phyloP scores from a whole-genome alignment of 1,284 basidiomycete genomes.

The Exobasidium rhododendri region DNA sequence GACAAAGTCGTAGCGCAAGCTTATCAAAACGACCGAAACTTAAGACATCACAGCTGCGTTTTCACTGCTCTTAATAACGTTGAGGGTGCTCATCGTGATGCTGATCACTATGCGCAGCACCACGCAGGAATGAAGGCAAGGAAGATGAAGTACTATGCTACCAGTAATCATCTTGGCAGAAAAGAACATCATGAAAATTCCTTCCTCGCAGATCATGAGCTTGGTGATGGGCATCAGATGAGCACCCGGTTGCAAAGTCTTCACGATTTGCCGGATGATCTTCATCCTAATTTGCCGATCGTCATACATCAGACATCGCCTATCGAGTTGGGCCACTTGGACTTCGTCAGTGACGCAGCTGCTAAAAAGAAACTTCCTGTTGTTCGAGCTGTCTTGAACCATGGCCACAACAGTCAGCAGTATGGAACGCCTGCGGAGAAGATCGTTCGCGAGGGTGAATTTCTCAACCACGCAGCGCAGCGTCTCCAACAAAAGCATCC shows the following conservation, averaged over 20 bases:
- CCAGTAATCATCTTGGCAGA: neutral
- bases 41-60: neutral
- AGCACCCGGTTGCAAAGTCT: neutral
- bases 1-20: neutral
- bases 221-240: neutral
- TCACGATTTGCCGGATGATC: neutral
- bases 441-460: neutral
- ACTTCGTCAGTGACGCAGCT: neutral
- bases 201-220: too few species aligned
- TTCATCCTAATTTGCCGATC: neutral
- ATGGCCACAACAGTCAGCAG: neutral
- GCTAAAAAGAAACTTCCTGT: neutral
- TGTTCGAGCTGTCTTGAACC: neutral
- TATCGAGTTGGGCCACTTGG: neutral
- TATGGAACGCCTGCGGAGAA: neutral
- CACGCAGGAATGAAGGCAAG: neutral
- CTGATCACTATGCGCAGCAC: neutral
- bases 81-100: neutral
- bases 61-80: neutral
- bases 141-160: neutral
- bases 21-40: neutral
- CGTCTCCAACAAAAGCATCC: neutral
- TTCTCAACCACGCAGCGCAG: neutral
- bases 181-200: neutral
- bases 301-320: neutral